These are phyloP conservation scores for Metschnikowia lochheadii DNA, from an alignment of 805 yeast species.

Conservation along the genomic window DNA sequence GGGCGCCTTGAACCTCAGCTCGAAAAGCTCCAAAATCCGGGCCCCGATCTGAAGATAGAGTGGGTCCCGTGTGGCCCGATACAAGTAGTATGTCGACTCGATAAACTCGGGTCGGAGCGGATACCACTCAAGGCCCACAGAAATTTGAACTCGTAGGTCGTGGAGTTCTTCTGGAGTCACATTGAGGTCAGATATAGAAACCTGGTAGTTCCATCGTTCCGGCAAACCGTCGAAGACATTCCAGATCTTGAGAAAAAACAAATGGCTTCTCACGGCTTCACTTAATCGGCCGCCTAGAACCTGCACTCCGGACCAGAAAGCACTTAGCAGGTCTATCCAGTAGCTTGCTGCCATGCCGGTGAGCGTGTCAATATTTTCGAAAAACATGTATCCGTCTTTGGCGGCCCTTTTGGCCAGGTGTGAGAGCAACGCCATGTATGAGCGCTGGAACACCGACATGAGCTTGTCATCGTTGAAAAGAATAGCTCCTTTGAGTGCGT, in stretches of 20 bases:
- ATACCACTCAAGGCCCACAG: slow-evolving; percentile 76
- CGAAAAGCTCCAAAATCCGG: slow-evolving; percentile 53
- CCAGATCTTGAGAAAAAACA: slow-evolving; percentile 73
- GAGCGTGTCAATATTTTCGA: slow-evolving; percentile 55
- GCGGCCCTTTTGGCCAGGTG: slow-evolving; percentile 31
- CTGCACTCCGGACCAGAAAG: slow-evolving; percentile 84
- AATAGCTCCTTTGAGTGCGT: slow-evolving; percentile 73
- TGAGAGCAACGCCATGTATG: slow-evolving; percentile 53
- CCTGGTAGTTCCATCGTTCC: slow-evolving; percentile 66
- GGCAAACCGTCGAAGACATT: slow-evolving; percentile 76
- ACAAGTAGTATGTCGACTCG: slow-evolving; percentile 82
- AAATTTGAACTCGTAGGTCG: not conserved
- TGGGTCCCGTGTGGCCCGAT: slow-evolving; percentile 83
- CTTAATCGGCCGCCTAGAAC: slow-evolving; percentile 71
- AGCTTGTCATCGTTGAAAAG: slow-evolving; percentile 61
- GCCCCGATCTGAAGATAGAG: slow-evolving; percentile 74
- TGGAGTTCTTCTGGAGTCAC: not conserved
- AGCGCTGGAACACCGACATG: slow-evolving; percentile 48
- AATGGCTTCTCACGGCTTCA: slow-evolving; percentile 60
- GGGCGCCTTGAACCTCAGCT: slow-evolving; percentile 46
- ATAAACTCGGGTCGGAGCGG: slow-evolving; percentile 90
- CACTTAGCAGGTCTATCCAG: slow-evolving; percentile 86
- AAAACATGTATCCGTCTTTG: slow-evolving; percentile 28
- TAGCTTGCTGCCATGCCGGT: slow-evolving; percentile 47
- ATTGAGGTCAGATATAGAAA: slow-evolving; percentile 3